These are phyloP conservation scores for rapeseed (Brassica napus) DNA, from an alignment of 345 rosid genomes.

Conservation along the genomic window Da-Ae NC_063451.1:22394001-22394500, in stretches of 20 bases:
- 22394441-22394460: constrained; percentile 20
- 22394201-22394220: background rate
- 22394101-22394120: too few species aligned
- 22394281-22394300: constrained; percentile 4
- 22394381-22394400: constrained; percentile 71
- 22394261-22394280: background rate
- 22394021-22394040: background rate
- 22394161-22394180: too few species aligned
- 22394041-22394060: background rate
- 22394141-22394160: too few species aligned
- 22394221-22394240: background rate
- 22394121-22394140: too few species aligned
- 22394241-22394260: background rate
- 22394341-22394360: constrained; percentile 65
- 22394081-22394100: constrained; percentile 4
- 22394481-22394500: background rate
- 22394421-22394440: constrained; percentile 40
- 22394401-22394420: constrained; percentile 85
- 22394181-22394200: background rate
- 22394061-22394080: background rate
- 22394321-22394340: constrained; percentile 77
- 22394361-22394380: constrained; percentile 41
- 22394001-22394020: background rate
- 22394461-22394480: background rate
- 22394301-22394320: constrained; percentile 91